phyloP scores from a whole-genome alignment of 257 asterid species.

The Capsicum chinense region DNA sequence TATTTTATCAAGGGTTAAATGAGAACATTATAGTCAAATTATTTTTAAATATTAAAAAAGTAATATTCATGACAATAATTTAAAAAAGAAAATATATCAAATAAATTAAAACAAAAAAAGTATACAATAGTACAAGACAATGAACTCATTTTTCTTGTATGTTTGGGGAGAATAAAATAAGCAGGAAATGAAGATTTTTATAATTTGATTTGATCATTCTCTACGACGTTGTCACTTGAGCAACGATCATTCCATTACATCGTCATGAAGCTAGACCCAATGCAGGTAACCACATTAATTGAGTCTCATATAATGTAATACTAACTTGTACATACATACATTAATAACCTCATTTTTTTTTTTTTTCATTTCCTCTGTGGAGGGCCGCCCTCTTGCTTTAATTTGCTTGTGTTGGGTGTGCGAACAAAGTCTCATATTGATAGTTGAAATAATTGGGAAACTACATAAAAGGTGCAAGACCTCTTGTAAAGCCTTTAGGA shows the following conservation, averaged over 20 bases:
- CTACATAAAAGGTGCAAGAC: background rate
- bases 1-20: background rate
- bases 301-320: background rate
- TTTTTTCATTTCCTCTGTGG: background rate
- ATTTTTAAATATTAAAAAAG: too few species aligned
- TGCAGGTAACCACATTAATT: background rate
- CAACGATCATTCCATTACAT: background rate
- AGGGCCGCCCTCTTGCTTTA: background rate
- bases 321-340: background rate
- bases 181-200: background rate
- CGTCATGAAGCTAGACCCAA: background rate
- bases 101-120: background rate
- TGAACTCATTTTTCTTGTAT: background rate
- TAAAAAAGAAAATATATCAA: background rate
- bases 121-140: background rate
- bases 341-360: background rate
- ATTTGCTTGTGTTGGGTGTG: background rate
- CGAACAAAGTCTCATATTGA: background rate
- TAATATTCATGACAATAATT: too few species aligned
- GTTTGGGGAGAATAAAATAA: background rate
- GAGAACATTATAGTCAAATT: background rate
- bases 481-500: background rate
- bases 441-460: background rate
- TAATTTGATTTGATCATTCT: conserved; percentile 20
- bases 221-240: background rate